Evolutionary conservation across 1,284 basidiomycete species (phyloP), one percentile per base, ranked within the genome.

Genomic region (Phellinidium pouzarii): DNA sequence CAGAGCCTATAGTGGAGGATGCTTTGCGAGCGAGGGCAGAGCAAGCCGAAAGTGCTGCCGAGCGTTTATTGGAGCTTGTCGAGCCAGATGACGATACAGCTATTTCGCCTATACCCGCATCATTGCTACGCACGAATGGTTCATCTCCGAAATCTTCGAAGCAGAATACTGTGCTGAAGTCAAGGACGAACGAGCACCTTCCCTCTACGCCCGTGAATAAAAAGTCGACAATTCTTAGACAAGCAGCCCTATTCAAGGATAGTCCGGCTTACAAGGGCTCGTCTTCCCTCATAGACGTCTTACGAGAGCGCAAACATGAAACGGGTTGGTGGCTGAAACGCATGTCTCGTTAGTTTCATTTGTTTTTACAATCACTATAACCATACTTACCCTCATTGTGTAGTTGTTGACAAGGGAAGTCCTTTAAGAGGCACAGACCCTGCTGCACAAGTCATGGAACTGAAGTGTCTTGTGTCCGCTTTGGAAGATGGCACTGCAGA

Each of bases 41-140:
- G 58, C 91, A 94, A 64, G 92, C 91, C 0, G 84, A 92, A 62
- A 91, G 87, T 62, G 87, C 91, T 5, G 92, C 90, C 1, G 82
- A 89, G 63, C 77, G 86, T 53, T 69, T 94, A 37, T 66, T 92
- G 44, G 89, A 91, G 64, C 72, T 91, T 20, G 84, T 87, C 19
- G 86, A 90, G 57, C 78, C 84, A 14, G 85, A 88, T 49, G 80
- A 80, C 27, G 71, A 65, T 38, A 60, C 67, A 49, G 71, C 69
- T 48, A 69, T 78, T 54, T 74, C 77, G n/a, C 68, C 73, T 14
- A 73, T 84, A 12, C 80, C 82, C 1, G 64, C 71, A 19, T 79
- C 82, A 0, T 64, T 87, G 29, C 61, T 83, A 29, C 70, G 78
- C 44, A 58, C 56, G 36, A 66, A 66, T 55, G 70, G 66, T 2